Conservation (phyloP, 2,329 filamentous ascomycete species). For the Madurella mycetomatis region DNA sequence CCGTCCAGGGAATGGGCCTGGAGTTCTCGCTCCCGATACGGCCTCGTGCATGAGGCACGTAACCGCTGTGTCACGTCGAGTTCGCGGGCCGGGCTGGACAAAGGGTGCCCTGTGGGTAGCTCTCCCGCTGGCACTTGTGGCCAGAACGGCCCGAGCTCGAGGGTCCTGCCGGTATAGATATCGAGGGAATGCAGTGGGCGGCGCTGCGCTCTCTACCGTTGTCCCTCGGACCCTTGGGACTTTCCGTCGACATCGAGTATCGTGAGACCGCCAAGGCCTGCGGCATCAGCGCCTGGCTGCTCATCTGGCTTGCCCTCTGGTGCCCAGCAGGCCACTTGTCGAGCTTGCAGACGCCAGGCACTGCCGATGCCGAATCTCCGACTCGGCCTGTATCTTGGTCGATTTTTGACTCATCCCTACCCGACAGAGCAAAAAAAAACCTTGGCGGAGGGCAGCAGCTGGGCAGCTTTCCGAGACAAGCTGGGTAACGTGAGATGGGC, state of each 20-base stretch:
- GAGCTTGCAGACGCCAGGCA: neutral
- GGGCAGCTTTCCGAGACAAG: neutral
- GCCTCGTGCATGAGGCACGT: neutral
- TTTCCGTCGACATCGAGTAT: no score
- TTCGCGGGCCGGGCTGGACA: neutral
- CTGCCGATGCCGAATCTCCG: neutral
- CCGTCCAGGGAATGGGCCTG: neutral
- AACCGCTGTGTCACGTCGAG: conserved; percentile 3
- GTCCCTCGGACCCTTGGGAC: no score
- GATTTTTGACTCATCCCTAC: neutral
- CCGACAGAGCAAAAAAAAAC: neutral
- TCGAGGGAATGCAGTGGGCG: no score
- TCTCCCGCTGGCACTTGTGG: neutral
- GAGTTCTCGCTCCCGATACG: neutral
- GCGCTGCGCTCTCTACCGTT: no score
- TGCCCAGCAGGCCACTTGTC: no score
- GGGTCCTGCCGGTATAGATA: neutral
- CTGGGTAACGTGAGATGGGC: neutral
- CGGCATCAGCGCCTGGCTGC: no score
- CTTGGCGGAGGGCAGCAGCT: neutral
- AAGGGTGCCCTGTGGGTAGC: neutral
- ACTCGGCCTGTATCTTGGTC: neutral
- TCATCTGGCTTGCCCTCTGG: no score
- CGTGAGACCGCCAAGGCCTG: no score
- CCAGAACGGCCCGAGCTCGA: neutral